phyloP scores from a whole-genome alignment of 495 filamentous ascomycete genomes.

The Trichoderma virens region DNA sequence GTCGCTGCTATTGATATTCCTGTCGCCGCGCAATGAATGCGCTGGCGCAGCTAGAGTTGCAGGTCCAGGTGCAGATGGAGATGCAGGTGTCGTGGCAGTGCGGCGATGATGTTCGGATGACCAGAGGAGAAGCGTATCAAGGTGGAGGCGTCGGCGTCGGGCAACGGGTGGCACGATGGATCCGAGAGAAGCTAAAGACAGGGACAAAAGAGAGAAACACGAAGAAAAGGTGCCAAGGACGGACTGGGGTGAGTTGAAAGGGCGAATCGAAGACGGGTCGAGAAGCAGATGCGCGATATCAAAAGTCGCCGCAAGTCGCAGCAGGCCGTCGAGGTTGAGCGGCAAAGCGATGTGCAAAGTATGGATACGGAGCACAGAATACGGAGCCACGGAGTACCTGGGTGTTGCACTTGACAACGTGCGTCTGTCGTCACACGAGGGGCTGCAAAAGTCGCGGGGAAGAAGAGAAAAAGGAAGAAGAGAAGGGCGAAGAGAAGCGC shows the following conservation, averaged over 20 bases:
- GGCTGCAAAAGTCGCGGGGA: background rate
- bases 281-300: conserved; percentile 1
- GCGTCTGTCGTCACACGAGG: background rate
- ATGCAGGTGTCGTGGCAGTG: background rate
- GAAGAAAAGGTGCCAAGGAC: background rate
- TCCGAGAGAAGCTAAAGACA: background rate
- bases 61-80: background rate
- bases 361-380: background rate
- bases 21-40: no score
- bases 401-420: background rate
- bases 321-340: background rate
- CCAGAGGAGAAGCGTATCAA: no score
- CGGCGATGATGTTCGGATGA: conserved; percentile 8
- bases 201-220: background rate
- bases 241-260: conserved; percentile 7
- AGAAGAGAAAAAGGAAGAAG: background rate
- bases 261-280: background rate
- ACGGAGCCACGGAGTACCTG: background rate
- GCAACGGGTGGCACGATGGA: background rate
- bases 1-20: background rate
- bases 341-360: background rate
- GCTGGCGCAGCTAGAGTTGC: background rate
- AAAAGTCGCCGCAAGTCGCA: background rate
- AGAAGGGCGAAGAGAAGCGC: no score
- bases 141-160: conserved; percentile 3